Evolutionary conservation across 495 filamentous ascomycete species (phyloP).

Genomic region (Neurospora sp.): DNA sequence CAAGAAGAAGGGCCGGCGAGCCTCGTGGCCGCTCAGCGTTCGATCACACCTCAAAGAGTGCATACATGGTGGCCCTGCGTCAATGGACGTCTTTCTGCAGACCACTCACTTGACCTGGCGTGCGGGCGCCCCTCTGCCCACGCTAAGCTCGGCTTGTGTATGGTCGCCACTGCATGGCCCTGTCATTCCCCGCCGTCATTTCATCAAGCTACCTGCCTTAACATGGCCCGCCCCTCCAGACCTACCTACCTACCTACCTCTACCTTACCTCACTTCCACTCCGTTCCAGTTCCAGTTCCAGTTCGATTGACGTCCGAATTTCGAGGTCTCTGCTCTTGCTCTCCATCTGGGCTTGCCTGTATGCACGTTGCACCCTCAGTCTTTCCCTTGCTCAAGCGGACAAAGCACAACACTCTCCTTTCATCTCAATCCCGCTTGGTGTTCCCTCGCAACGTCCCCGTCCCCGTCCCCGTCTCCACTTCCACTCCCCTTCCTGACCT

Average conservation of each 20-base stretch:
- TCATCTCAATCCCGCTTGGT: not conserved
- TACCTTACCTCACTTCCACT: not conserved
- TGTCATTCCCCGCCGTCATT: slow-evolving; percentile 30
- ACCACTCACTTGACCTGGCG: slow-evolving; percentile 21
- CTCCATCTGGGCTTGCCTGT: not conserved
- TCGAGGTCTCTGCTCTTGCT: slow-evolving; percentile 9
- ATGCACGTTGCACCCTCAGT: not conserved
- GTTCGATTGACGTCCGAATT: slow-evolving; percentile 15
- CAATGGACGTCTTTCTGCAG: not conserved
- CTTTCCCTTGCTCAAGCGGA: not conserved
- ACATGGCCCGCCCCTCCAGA: slow-evolving; percentile 28
- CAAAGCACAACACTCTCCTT: not conserved
- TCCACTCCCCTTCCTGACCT: not conserved
- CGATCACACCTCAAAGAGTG: slow-evolving; percentile 9
- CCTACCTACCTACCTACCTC: not conserved
- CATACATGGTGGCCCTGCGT: slow-evolving; percentile 8
- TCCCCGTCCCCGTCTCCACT: not conserved
- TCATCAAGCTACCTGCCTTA: slow-evolving; percentile 19
- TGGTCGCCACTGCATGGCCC: slow-evolving; percentile 26
- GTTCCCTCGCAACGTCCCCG: not conserved
- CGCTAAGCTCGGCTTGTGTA: slow-evolving; percentile 21
- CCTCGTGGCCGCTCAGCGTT: not conserved
- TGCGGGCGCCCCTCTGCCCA: slow-evolving; percentile 19
- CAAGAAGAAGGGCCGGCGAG: not conserved
- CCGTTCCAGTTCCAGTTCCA: slow-evolving; percentile 2